Conservation (phyloP, 306 rosid genomes). For the Vachellia pachyceras region DNA sequence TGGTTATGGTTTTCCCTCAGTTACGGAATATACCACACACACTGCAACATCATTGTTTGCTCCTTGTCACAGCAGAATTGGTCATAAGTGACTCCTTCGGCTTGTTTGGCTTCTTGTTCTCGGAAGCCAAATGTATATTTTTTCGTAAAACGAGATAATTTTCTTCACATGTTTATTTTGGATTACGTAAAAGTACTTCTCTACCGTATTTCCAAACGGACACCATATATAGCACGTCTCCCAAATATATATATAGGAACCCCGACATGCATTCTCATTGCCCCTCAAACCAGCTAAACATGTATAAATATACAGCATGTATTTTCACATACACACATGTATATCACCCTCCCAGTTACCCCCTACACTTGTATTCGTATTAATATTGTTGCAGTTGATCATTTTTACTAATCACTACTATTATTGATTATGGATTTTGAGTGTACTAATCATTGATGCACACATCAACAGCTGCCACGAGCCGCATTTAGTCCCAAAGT, state of each 20-base stretch:
- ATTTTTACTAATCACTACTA: too few species aligned
- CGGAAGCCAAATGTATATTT: too few species aligned
- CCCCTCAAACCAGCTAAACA: neutral
- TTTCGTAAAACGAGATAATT: too few species aligned
- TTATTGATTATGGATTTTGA: neutral
- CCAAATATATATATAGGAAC: too few species aligned
- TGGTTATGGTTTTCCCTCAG: neutral
- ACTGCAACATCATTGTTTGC: neutral
- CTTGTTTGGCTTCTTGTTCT: too few species aligned
- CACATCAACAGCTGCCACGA: slow-evolving; percentile 36
- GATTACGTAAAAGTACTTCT: too few species aligned
- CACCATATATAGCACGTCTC: neutral
- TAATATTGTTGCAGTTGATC: neutral
- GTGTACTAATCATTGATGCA: slow-evolving; percentile 19
- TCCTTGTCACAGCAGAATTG: neutral
- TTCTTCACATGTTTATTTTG: too few species aligned
- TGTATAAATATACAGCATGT: neutral
- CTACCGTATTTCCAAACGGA: too few species aligned
- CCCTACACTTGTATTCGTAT: neutral
- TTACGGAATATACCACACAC: neutral
- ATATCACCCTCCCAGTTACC: neutral
- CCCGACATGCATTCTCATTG: neutral
- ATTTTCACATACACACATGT: neutral
- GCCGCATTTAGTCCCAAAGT: slow-evolving; percentile 27
- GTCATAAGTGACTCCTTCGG: neutral